Percentiles rank a stretch among this genome's conserved stretches.
Evolutionary conservation across 805 yeast species (phyloP).

Genomic region (Torulaspora quercuum): DNA sequence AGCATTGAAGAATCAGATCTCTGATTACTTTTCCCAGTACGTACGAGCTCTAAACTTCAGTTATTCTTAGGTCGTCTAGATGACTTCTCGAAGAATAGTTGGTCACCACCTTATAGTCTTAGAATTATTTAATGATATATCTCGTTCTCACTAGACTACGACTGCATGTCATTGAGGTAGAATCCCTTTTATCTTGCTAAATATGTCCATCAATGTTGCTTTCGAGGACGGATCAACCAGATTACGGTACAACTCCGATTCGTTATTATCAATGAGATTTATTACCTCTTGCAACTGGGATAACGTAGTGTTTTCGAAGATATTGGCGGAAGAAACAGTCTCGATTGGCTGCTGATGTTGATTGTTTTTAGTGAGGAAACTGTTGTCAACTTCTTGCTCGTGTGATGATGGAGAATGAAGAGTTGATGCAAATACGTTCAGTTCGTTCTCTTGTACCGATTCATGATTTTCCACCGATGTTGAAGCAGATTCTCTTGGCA

Average conservation of each 20-base stretch:
- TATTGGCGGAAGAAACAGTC: slow-evolving; percentile 18
- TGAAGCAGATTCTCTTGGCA: slow-evolving; percentile 11
- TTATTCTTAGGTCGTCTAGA: too few relatives aligned
- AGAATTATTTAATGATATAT: too few relatives aligned
- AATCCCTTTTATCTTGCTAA: slow-evolving; percentile 18
- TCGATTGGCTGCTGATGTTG: slow-evolving; percentile 3
- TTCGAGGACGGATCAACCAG: slow-evolving; percentile 18
- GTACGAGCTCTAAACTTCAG: too few relatives aligned
- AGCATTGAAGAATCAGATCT: too few relatives aligned
- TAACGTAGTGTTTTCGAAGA: slow-evolving; percentile 18
- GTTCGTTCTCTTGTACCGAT: slow-evolving; percentile 9
- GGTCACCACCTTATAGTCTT: too few relatives aligned
- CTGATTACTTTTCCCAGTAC: too few relatives aligned
- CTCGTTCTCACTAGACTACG: too few relatives aligned
- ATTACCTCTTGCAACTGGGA: slow-evolving; percentile 20
- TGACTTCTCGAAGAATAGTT: too few relatives aligned
- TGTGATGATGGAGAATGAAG: slow-evolving; percentile 10
- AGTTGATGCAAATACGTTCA: slow-evolving; percentile 14
- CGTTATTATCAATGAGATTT: slow-evolving; percentile 20
- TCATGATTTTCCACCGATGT: slow-evolving; percentile 6
- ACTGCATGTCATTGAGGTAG: slow-evolving; percentile 18
- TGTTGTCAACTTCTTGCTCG: slow-evolving; percentile 5
- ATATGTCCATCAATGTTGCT: slow-evolving; percentile 18
- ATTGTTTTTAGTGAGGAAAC: slow-evolving; percentile 1
- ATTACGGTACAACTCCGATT: slow-evolving; percentile 20